A percentile compares a stretch with the other conserved stretches of the same genome.
phyloP scores from a whole-genome alignment of 352 stramenopile species.

The Pythium aphanidermatum region DNA sequence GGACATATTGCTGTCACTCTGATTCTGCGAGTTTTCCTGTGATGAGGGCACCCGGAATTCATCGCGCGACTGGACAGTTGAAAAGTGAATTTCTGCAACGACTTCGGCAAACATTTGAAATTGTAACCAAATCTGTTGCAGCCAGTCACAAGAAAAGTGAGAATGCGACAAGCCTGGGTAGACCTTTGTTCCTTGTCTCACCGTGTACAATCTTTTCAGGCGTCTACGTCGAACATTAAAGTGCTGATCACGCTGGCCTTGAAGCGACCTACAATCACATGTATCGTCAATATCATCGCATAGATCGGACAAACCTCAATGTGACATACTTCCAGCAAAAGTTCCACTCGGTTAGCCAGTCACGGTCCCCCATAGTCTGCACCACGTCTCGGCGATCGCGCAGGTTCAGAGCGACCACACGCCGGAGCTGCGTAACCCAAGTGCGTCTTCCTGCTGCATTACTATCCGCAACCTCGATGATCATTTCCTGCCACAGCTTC shows the following conservation, averaged over 20 bases:
- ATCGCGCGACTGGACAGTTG: constrained; percentile 36
- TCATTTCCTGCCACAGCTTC: constrained; percentile 46
- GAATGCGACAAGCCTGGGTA: no score
- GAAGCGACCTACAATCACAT: constrained; percentile 24
- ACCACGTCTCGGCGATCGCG: constrained; percentile 48
- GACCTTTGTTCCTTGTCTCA: no score
- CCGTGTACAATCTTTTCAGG: constrained; percentile 53
- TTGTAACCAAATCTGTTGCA: constrained; percentile 75
- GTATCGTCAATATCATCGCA: background rate
- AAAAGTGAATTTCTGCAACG: constrained; percentile 61
- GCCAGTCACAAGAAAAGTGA: background rate
- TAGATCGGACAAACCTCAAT: background rate
- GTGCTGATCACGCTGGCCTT: constrained; percentile 20
- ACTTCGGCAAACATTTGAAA: constrained; percentile 69
- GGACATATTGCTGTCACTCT: constrained; percentile 14
- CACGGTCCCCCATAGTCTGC: constrained; percentile 48
- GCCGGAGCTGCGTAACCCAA: constrained; percentile 59
- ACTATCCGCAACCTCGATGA: constrained; percentile 65
- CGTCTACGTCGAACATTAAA: constrained; percentile 35
- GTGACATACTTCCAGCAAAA: constrained; percentile 35
- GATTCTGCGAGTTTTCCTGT: constrained; percentile 1
- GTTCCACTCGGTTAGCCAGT: constrained; percentile 81
- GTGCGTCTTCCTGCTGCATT: constrained; percentile 60
- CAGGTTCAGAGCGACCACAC: constrained; percentile 40
- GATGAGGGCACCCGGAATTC: constrained; percentile 3